Conservation (phyloP, 108 stramenopile genomes). For the Skeletonema menzelii region DNA sequence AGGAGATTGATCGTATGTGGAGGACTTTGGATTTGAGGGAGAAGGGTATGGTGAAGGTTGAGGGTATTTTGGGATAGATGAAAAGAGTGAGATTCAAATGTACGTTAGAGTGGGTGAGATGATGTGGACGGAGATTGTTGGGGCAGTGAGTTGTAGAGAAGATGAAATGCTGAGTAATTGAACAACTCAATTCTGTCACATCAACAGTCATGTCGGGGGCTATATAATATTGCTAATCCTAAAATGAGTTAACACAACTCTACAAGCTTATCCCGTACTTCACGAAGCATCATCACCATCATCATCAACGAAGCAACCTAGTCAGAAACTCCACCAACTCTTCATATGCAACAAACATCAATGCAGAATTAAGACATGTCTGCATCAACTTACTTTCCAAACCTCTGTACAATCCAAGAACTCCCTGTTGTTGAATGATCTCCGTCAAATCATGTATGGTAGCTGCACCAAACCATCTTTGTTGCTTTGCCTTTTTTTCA, state of each 20-base stretch:
- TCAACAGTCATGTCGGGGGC: not conserved
- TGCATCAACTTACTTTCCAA: conserved; percentile 64
- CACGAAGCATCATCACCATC: not conserved
- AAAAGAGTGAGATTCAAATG: not conserved
- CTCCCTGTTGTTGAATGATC: conserved; percentile 39
- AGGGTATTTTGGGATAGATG: conserved; percentile 65
- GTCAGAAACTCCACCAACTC: conserved; percentile 34
- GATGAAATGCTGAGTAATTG: not conserved
- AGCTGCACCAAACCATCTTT: not conserved
- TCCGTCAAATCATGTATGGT: conserved; percentile 6
- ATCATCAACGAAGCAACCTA: not conserved
- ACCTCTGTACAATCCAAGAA: conserved; percentile 55
- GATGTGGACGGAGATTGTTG: not conserved
- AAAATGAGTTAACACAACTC: not conserved
- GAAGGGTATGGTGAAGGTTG: conserved; percentile 95
- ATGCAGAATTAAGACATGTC: conserved; percentile 50
- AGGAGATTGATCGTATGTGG: conserved; percentile 95
- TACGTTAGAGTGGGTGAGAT: no score
- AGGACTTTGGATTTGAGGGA: conserved; percentile 86
- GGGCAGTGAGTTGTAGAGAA: not conserved
- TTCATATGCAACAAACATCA: conserved; percentile 65
- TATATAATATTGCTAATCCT: not conserved
- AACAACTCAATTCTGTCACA: not conserved
- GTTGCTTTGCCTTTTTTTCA: not conserved
- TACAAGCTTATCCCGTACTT: not conserved